Evolutionary conservation across 2,329 filamentous ascomycete species (phyloP), one percentile per base, ranked within the genome.

Genomic region (Phialophora tarda): DNA sequence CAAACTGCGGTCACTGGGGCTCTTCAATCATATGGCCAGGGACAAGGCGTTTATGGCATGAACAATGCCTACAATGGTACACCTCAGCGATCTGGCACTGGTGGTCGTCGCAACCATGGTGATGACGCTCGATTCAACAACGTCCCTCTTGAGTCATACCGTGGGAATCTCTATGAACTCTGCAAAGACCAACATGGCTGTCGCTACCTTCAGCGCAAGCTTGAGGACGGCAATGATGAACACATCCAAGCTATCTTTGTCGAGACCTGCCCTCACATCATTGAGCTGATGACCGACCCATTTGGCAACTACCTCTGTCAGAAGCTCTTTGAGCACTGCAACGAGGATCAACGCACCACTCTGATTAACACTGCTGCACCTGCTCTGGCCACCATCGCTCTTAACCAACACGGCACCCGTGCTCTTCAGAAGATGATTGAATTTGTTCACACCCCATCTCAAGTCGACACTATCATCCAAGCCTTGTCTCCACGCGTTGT

Each of bases 401-500:
- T 98, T 67, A 98, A 99, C 80, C 94, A 97, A 81, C 95, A 99
- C 77, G 95, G 95, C 72, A 99, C 95, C 66, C 89, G 95, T 62
- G 95, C 95, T 69, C 82, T 99, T 66, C 95, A 99, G 82, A 99
- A 98, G 85, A 99, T 99, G 95, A 99, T 99, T 72, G 95, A 99
- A 80, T 96, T 92, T 77, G 91, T 99, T 75, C 91, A 89, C 60
- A 96, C 92, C 28, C 85, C 88, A 2, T 88, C 91, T 75, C 95
- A 99, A 78, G 80, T 79, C 59, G 85, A 91, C 73, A 90, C 92
- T 71, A 95, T 99, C 77, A 96, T 96, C 71, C 84, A 90, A 62
- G 92, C 95, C 14, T 85, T 99, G 59, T 86, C 89, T 70, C 85
- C 88, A 76, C 88, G 91, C 67, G 95, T 99, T 57, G 95, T 99